Evolutionary conservation across 257 asterid species (phyloP).

Genomic region (Jaltomata sinuosa): DNA sequence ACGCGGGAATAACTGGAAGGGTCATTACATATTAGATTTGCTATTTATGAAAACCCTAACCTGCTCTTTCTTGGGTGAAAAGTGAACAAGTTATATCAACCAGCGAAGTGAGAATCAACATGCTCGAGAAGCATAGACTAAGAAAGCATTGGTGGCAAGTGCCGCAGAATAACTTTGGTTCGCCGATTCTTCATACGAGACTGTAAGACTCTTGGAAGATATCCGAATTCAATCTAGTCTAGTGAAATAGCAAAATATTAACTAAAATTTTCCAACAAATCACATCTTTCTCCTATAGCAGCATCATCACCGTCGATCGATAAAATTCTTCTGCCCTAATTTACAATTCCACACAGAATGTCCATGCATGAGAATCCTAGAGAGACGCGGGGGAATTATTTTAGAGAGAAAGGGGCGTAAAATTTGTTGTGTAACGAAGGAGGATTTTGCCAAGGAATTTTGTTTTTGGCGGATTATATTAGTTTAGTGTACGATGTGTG

Average conservation of each 20-base stretch:
- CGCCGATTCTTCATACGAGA: slow-evolving; percentile 88
- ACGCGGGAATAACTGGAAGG: too few relatives aligned
- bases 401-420: too few relatives aligned
- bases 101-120: slow-evolving; percentile 76
- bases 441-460: too few relatives aligned
- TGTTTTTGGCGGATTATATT: too few relatives aligned
- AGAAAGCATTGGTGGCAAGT: slow-evolving; percentile 96
- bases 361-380: slow-evolving; percentile 33
- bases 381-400: too few relatives aligned
- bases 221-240: not conserved
- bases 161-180: slow-evolving; percentile 96
- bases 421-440: too few relatives aligned
- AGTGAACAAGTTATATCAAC: slow-evolving; percentile 67
- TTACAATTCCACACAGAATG: slow-evolving; percentile 18
- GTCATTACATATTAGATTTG: too few relatives aligned
- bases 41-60: slow-evolving; percentile 27
- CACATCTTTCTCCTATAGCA: slow-evolving; percentile 27
- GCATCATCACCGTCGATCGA: slow-evolving; percentile 9
- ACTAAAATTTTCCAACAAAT: slow-evolving; percentile 24
- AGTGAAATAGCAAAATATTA: slow-evolving; percentile 4
- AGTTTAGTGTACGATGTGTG: too few relatives aligned
- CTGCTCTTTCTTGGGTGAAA: slow-evolving; percentile 73
- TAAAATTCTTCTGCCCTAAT: slow-evolving; percentile 33
- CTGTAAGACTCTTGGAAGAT: slow-evolving; percentile 49
- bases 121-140: slow-evolving; percentile 78